Base-by-base conservation (phyloP, 2,329 filamentous ascomycete genomes). In the Cercospora sesami region DNA sequence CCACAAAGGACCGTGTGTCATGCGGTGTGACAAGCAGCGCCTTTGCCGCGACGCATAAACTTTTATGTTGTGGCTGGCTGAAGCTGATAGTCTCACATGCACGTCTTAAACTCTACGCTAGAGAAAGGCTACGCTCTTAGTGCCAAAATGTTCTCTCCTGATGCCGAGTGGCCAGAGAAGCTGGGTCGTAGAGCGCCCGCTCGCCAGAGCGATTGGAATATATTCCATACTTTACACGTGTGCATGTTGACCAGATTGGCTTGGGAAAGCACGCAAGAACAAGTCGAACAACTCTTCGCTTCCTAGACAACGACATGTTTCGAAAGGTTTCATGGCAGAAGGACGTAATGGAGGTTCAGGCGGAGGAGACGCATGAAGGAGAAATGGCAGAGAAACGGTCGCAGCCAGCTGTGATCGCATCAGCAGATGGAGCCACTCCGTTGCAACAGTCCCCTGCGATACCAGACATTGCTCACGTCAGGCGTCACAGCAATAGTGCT, bases 271-370 rank as follows among this genome's bases (percentile, higher is more conserved):
- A 10, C 42, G 18, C 8, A 21, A 45, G 42, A 39, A 45, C 42
- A 21, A 21, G 42, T 12, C n/a, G 12, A 45, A 5, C 42, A 21
- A 45, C 42, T 9, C 16, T 55, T 26, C 21, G 26, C 23, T 5
- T 39, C 14, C 33, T 39, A 30, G 18, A 4, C 21, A 21, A 55
- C 59, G 16, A 28, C 18, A 61, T 61, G 33, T 61, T 61, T 33
- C 33, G 39, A 18, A 45, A 61, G 18, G 31, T 61, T 5, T 61
- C 59, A 26, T 62, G 60, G 60, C 60, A 62, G 23, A 45, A 62
- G 33, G 21, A 45, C 18, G 60, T 36, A 12, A 5, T 23, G 39
- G 60, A 62, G 42, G 18, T 39, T 30, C 33, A 42, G 36, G 14
- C 60, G 21, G 36, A 42, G 23, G 60, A 28, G 60, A 45, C 60